These are phyloP conservation scores for Tillandsia fasciculata DNA, from an alignment of 176 grass and related monocot genomes.

Conservation along the genomic window DNA sequence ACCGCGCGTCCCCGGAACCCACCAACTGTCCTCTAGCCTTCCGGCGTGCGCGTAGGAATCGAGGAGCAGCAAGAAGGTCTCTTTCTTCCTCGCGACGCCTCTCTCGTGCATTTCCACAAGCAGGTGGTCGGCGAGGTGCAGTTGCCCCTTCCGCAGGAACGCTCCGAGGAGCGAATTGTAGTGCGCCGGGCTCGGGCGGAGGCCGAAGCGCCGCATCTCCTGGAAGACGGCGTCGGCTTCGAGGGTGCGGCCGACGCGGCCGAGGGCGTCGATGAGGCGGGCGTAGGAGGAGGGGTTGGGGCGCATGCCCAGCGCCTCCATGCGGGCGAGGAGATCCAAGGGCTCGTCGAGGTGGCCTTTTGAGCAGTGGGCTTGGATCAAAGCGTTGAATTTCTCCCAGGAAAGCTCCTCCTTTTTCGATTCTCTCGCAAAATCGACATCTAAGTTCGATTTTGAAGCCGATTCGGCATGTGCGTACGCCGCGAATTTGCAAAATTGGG, in stretches of 20 bases:
- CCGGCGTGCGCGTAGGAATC: constrained; percentile 54
- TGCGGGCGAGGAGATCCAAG: constrained; percentile 39
- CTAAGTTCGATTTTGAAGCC: not conserved
- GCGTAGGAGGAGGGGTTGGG: constrained; percentile 46
- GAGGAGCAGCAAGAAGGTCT: constrained; percentile 62
- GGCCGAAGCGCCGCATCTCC: constrained; percentile 51
- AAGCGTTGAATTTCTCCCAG: constrained; percentile 48
- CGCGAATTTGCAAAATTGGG: not conserved
- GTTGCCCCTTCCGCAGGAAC: constrained; percentile 40
- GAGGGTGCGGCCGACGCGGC: constrained; percentile 37
- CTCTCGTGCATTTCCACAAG: constrained; percentile 69
- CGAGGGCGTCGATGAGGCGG: constrained; percentile 49
- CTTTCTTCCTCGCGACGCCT: constrained; percentile 37
- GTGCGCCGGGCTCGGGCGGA: constrained; percentile 25
- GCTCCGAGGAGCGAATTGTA: constrained; percentile 70
- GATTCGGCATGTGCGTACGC: not conserved
- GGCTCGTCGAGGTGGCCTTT: constrained; percentile 27
- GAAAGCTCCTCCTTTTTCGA: constrained; percentile 41
- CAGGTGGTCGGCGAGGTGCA: constrained; percentile 61
- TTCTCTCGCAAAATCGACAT: not conserved
- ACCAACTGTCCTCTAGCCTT: constrained; percentile 68
- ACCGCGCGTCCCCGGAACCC: constrained; percentile 26
- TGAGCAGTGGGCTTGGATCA: constrained; percentile 41
- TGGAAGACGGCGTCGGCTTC: constrained; percentile 72
- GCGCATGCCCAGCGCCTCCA: constrained; percentile 48